These are phyloP conservation scores for Ilyonectria mors-panacis DNA, from an alignment of 2,329 filamentous ascomycete species.

Conservation along the genomic window DNA sequence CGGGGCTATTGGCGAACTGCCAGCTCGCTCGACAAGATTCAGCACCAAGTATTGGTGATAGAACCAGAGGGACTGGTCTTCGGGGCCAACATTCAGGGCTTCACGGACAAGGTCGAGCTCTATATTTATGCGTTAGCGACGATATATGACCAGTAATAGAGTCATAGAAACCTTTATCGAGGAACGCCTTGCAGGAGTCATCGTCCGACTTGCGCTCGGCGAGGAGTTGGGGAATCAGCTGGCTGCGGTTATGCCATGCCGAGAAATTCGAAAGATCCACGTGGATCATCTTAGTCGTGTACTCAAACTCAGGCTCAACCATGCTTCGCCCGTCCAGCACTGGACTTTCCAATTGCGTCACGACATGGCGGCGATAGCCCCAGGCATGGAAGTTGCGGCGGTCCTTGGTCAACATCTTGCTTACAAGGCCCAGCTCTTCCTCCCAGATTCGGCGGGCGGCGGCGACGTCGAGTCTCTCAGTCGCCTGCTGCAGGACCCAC, in stretches of 20 bases:
- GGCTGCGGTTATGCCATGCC: slow-evolving; percentile 93
- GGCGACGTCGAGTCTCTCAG: slow-evolving; percentile 70
- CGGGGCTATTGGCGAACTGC: slow-evolving; percentile 73
- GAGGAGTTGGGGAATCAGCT: slow-evolving; percentile 83
- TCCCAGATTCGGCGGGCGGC: slow-evolving; percentile 81
- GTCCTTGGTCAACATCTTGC: slow-evolving; percentile 90
- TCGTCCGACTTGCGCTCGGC: slow-evolving; percentile 77
- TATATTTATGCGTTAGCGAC: slow-evolving; percentile 40
- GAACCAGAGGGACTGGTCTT: slow-evolving; percentile 97
- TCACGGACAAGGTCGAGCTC: slow-evolving; percentile 84
- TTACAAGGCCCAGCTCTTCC: slow-evolving; percentile 84
- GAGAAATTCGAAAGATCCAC: slow-evolving; percentile 95
- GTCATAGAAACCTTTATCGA: slow-evolving; percentile 75
- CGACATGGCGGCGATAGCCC: slow-evolving; percentile 88
- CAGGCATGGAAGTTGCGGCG: slow-evolving; percentile 96
- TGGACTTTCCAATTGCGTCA: slow-evolving; percentile 79
- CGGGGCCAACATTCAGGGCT: slow-evolving; percentile 89
- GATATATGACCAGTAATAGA: neutral
- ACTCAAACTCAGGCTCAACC: slow-evolving; percentile 86
- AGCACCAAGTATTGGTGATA: slow-evolving; percentile 92
- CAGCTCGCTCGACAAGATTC: slow-evolving; percentile 69
- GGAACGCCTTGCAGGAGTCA: slow-evolving; percentile 74
- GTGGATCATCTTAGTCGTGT: slow-evolving; percentile 90
- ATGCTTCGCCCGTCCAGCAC: slow-evolving; percentile 71
- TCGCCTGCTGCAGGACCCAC: slow-evolving; percentile 85